Evolutionary conservation across 768 basidiomycete species (phyloP).

Genomic region (Amanita fuliginea): DNA sequence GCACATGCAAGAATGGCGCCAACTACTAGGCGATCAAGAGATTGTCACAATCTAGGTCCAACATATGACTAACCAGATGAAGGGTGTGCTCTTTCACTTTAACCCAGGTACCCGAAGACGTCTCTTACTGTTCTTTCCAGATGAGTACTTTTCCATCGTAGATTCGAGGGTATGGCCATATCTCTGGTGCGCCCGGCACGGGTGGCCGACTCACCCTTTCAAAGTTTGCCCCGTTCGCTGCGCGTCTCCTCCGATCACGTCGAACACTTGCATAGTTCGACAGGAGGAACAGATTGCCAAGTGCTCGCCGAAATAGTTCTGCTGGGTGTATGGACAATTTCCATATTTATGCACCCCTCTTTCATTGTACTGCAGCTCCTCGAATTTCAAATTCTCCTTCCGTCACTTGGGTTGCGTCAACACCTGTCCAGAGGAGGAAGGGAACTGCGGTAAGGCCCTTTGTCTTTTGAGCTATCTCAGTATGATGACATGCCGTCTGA

Average conservation of each 20-base stretch:
- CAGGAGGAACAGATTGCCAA: conserved; percentile 96
- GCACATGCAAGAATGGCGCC: conserved; percentile 96
- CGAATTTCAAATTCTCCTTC: no score
- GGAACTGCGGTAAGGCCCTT: no score
- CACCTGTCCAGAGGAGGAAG: no score
- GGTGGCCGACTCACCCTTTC: conserved; percentile 48
- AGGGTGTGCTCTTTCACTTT: conserved; percentile 94
- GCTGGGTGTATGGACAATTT: no score
- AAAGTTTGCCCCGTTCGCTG: conserved; percentile 66
- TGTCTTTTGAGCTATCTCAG: no score
- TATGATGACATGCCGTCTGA: no score
- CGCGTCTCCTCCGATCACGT: conserved; percentile 82
- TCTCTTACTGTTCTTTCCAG: conserved; percentile 84
- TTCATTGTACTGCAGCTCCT: no score
- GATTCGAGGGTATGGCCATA: conserved; percentile 94
- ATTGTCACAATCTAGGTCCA: conserved; percentile 29
- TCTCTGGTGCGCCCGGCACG: conserved; percentile 93
- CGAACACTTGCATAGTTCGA: conserved; percentile 90
- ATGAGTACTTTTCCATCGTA: conserved; percentile 98
- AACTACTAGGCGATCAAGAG: conserved; percentile 96
- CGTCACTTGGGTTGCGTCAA: no score
- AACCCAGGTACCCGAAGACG: conserved; percentile 59
- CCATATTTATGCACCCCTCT: no score
- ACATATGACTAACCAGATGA: conserved; percentile 56
- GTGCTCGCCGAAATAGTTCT: conserved; percentile 95